These are phyloP conservation scores for Geoglossum glabrum DNA, from an alignment of 495 filamentous ascomycete species.

Conservation along the genomic window DNA sequence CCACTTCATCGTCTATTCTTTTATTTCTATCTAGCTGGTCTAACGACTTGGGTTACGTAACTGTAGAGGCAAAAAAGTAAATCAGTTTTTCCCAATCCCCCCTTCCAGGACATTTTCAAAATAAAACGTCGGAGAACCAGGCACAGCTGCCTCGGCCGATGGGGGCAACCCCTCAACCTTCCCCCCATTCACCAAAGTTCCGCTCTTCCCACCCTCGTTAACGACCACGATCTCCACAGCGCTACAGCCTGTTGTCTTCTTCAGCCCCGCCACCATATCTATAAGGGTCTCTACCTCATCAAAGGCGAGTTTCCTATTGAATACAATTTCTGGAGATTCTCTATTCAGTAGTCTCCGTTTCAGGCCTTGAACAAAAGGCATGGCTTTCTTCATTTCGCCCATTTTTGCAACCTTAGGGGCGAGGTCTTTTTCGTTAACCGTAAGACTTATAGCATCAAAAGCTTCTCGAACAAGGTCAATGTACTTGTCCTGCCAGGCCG, in stretches of 20 bases:
- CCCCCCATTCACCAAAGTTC: slow-evolving; percentile 10
- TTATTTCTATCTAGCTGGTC: neutral
- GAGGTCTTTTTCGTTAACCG: slow-evolving; percentile 58
- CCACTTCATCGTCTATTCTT: neutral
- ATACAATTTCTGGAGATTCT: slow-evolving; percentile 39
- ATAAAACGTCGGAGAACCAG: slow-evolving; percentile 15
- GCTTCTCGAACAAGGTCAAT: slow-evolving; percentile 58
- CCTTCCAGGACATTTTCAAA: slow-evolving; percentile 17
- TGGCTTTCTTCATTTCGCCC: slow-evolving; percentile 85
- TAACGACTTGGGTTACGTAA: neutral
- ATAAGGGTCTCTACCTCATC: slow-evolving; percentile 49
- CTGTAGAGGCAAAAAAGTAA: neutral
- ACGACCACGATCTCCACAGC: slow-evolving; percentile 21
- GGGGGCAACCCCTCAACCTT: slow-evolving; percentile 9
- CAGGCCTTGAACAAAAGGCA: slow-evolving; percentile 82
- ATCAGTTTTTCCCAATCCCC: neutral
- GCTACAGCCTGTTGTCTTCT: slow-evolving; percentile 17
- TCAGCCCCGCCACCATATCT: slow-evolving; percentile 21
- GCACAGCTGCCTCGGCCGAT: slow-evolving; percentile 14
- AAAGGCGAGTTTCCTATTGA: slow-evolving; percentile 67
- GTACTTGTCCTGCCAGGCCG: slow-evolving; percentile 79
- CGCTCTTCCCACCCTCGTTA: slow-evolving; percentile 18
- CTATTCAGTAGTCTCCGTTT: slow-evolving; percentile 55
- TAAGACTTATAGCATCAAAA: slow-evolving; percentile 33
- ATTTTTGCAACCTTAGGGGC: slow-evolving; percentile 56